Percentiles rank a stretch among this genome's conserved stretches.
These are phyloP conservation scores for Rosellinia necatrix DNA, from an alignment of 2,329 filamentous ascomycete genomes.

Conservation along the genomic window DNA sequence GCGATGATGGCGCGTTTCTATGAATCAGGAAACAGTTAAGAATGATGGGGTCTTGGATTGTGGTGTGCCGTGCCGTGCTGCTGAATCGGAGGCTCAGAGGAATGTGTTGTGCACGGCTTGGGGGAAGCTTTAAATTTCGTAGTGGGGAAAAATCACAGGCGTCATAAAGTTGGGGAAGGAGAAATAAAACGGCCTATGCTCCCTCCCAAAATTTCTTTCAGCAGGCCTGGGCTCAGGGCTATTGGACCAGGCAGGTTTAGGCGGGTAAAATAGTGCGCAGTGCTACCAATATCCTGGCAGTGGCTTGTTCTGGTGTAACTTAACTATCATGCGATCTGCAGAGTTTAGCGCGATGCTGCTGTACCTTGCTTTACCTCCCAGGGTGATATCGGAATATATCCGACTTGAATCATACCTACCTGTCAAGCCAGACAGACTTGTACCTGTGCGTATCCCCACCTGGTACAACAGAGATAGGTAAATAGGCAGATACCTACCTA, in stretches of 20 bases:
- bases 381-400: too few relatives aligned
- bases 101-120: too few relatives aligned
- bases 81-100: too few relatives aligned
- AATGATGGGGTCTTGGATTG: too few relatives aligned
- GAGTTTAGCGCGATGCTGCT: background rate
- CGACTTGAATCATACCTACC: too few relatives aligned
- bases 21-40: too few relatives aligned
- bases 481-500: too few relatives aligned
- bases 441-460: background rate
- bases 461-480: too few relatives aligned
- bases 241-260: background rate
- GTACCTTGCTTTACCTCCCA: too few relatives aligned
- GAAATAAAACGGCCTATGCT: background rate
- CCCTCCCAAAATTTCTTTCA: constrained; percentile 19
- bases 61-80: too few relatives aligned
- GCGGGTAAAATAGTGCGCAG: constrained; percentile 7
- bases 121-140: constrained; percentile 10
- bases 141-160: constrained; percentile 9
- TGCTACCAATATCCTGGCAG: constrained; percentile 7
- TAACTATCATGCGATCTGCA: background rate
- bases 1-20: background rate
- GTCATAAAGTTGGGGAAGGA: constrained; percentile 21
- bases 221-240: background rate
- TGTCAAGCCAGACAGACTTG: background rate
- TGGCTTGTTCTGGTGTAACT: too few relatives aligned